Evolutionary conservation across 306 rosid genomes (phyloP), one percentile per base, ranked within the genome.

Genomic region (Ormosia semicastrata): DNA sequence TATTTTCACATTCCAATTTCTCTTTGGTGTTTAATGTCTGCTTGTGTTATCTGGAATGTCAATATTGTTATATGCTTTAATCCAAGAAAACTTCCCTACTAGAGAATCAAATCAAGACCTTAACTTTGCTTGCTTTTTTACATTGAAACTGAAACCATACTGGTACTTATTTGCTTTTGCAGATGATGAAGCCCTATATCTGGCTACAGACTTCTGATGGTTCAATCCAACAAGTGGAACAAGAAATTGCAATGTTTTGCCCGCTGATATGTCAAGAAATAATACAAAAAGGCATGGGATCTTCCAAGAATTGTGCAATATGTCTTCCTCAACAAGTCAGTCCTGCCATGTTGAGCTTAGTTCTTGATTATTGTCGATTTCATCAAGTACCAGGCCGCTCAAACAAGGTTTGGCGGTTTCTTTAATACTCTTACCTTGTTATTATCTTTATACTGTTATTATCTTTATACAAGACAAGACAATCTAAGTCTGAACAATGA

Each of bases 301-400:
- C 97, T 12, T 95, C 99, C 89, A 95, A 93, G 90, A 95, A 87
- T 71, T 89, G 86, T 89, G 99, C 99, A 53, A 92, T 96, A 86
- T 89, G 92, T 66, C 98, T 96, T 83, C 99, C 99, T 64, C 96
- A 92, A 88, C 97, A 96, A 83, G 99, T 96, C 72, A 92, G 90
- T 85, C 97, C 97, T 67, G 87, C 94, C 30, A 89, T 92, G 78
- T 89, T 95, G 90, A 96, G 97, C 84, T 89, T 89, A 73, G 91
- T 95, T 80, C 93, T 95, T 72, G 99, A 95, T 82, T 95, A 95
- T 80, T 95, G 97, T 78, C 91, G 97, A 71, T 95, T 95, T 85
- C 99, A 95, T 94, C 98, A 90, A 95, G 85, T 89, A 83, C 91
- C 96, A 3, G 99, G 99, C 84, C 97, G 86, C 86, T 96, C 99